Conservation (phyloP, 495 filamentous ascomycete species). For the Tuber umbilicatum region DNA sequence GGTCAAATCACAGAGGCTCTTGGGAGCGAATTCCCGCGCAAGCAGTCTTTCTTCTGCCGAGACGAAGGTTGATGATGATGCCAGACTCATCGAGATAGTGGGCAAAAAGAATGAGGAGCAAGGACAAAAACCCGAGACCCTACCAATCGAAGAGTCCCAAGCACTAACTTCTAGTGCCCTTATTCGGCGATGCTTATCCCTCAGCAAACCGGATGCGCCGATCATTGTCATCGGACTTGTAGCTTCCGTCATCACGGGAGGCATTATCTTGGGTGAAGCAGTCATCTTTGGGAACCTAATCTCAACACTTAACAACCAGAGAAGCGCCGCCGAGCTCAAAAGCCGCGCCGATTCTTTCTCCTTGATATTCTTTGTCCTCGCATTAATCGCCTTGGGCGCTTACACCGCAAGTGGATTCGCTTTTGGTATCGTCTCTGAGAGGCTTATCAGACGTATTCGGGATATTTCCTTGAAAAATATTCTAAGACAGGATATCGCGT, state of each 20-base stretch:
- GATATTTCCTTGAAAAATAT: slow-evolving; percentile 48
- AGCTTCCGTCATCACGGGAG: slow-evolving; percentile 46
- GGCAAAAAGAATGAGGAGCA: not conserved
- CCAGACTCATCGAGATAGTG: slow-evolving; percentile 1
- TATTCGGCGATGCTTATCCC: slow-evolving; percentile 18
- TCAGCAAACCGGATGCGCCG: slow-evolving; percentile 32
- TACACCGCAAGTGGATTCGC: slow-evolving; percentile 47
- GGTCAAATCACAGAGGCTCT: slow-evolving; percentile 40
- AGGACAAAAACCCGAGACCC: not conserved
- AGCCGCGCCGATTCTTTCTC: slow-evolving; percentile 47
- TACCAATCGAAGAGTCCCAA: not conserved
- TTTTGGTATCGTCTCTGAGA: slow-evolving; percentile 50
- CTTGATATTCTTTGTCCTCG: slow-evolving; percentile 52
- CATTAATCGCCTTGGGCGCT: slow-evolving; percentile 47
- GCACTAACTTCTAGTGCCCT: slow-evolving; percentile 11
- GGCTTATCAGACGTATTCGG: slow-evolving; percentile 46
- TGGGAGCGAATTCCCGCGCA: slow-evolving; percentile 11
- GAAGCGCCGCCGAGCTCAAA: slow-evolving; percentile 26
- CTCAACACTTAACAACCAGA: slow-evolving; percentile 40
- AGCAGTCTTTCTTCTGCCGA: slow-evolving; percentile 34
- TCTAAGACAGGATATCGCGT: slow-evolving; percentile 49
- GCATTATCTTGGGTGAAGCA: slow-evolving; percentile 47
- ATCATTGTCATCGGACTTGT: slow-evolving; percentile 35
- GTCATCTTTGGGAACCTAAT: slow-evolving; percentile 52
- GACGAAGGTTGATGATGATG: slow-evolving; percentile 27